A percentile compares a stretch with the other conserved stretches of the same genome.
Conservation (phyloP, 2,329 filamentous ascomycete genomes). For the Pyrenophora tritici-repentis region DNA sequence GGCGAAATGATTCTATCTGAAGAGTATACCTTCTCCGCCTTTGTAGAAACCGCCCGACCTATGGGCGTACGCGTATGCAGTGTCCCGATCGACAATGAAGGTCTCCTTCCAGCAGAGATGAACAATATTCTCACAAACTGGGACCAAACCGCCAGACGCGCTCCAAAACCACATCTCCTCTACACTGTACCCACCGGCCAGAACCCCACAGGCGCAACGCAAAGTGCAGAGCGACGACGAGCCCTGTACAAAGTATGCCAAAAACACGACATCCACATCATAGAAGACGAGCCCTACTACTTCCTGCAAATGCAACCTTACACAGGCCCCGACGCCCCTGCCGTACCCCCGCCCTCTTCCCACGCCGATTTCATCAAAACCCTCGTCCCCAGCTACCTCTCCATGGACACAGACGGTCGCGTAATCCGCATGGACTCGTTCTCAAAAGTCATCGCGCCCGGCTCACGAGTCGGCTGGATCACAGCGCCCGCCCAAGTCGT, state of each 20-base stretch:
- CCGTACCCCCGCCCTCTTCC: slow-evolving; percentile 61
- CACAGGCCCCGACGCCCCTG: slow-evolving; percentile 57
- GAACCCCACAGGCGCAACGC: slow-evolving; percentile 88
- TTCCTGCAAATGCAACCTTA: slow-evolving; percentile 88
- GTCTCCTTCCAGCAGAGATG: slow-evolving; percentile 65
- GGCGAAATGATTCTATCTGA: slow-evolving; percentile 83
- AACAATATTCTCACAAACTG: slow-evolving; percentile 68
- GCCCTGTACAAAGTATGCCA: slow-evolving; percentile 78
- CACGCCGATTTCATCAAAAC: slow-evolving; percentile 75
- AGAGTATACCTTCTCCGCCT: slow-evolving; percentile 86
- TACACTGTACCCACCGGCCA: slow-evolving; percentile 82
- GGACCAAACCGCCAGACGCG: slow-evolving; percentile 60
- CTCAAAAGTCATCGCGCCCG: slow-evolving; percentile 87
- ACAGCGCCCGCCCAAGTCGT: slow-evolving; percentile 84
- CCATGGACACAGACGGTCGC: slow-evolving; percentile 82
- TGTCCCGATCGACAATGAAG: slow-evolving; percentile 69
- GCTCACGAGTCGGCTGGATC: slow-evolving; percentile 83
- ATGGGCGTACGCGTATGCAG: slow-evolving; percentile 65
- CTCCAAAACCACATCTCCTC: slow-evolving; percentile 68
- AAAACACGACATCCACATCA: slow-evolving; percentile 83
- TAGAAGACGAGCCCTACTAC: slow-evolving; percentile 95
- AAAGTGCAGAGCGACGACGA: slow-evolving; percentile 67
- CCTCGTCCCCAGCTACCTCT: slow-evolving; percentile 76
- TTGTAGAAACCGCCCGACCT: slow-evolving; percentile 67
- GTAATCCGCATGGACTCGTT: slow-evolving; percentile 92